Conservation (phyloP, 768 basidiomycete genomes). For the Serpula lacrymans region DNA sequence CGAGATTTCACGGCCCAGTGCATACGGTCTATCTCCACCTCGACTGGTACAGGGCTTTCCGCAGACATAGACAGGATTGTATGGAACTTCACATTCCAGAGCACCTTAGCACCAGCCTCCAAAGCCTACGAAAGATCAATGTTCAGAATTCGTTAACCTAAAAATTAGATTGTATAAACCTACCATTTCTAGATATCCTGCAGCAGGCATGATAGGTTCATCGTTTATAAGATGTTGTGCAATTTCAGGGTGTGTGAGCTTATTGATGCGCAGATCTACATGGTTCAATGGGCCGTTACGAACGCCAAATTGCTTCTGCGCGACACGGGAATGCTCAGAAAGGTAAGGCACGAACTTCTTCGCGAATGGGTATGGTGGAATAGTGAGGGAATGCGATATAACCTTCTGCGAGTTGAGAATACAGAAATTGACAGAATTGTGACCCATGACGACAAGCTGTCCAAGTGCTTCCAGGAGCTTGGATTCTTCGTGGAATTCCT, state of each 20-base stretch:
- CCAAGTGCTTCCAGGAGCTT: conserved; percentile 28
- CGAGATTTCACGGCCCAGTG: background rate
- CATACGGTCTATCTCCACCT: background rate
- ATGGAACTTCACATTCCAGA: conserved; percentile 2
- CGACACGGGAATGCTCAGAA: conserved; percentile 9
- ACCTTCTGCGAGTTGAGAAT: conserved; percentile 21
- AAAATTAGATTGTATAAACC: background rate
- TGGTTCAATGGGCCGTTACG: conserved; percentile 36
- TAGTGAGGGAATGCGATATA: background rate
- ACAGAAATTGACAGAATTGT: conserved; percentile 30
- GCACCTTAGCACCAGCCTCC: conserved; percentile 1
- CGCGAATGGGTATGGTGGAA: conserved; percentile 19
- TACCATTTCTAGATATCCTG: conserved; percentile 41
- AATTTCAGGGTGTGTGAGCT: conserved; percentile 35
- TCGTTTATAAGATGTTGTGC: conserved; percentile 43
- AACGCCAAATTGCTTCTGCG: conserved; percentile 16
- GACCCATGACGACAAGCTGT: conserved; percentile 22
- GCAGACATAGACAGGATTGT: conserved; percentile 1
- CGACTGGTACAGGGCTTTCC: conserved; percentile 1
- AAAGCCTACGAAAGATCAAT: background rate
- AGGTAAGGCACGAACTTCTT: conserved; percentile 20
- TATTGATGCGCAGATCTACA: conserved; percentile 32
- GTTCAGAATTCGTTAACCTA: too few relatives aligned
- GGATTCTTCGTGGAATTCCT: conserved; percentile 17
- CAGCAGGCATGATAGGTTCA: conserved; percentile 45